phyloP scores from a whole-genome alignment of 768 basidiomycete genomes.

The Mycena haematopus region DNA sequence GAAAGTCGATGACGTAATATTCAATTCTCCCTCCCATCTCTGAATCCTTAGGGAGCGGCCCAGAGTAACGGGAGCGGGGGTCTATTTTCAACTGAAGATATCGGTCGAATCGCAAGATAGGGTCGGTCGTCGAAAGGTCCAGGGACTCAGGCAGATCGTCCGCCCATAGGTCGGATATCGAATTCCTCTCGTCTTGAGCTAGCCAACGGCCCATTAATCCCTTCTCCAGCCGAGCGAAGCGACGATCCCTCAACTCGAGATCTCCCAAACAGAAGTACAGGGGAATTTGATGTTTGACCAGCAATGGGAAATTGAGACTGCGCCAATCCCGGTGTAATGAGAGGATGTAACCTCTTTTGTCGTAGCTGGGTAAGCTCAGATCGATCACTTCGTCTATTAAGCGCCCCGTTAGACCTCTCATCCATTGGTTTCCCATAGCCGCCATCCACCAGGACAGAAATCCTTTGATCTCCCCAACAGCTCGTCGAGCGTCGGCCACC shows the following conservation, averaged over 20 bases:
- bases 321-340: not conserved
- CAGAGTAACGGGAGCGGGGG: not conserved
- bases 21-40: not conserved
- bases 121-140: too few species aligned
- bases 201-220: not conserved
- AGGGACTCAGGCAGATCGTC: not conserved
- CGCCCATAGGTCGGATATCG: not conserved
- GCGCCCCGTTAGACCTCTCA: not conserved
- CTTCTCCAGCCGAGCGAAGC: not conserved
- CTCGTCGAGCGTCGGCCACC: not conserved
- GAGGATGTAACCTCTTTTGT: not conserved
- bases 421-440: not conserved
- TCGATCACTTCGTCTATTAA: not conserved
- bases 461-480: not conserved
- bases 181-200: not conserved
- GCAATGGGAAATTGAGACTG: not conserved
- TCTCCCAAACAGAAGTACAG: slow-evolving; percentile 1
- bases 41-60: not conserved
- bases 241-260: not conserved
- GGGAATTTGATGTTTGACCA: not conserved
- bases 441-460: slow-evolving; percentile 1
- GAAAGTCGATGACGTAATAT: not conserved
- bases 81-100: not conserved
- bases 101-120: not conserved
- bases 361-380: not conserved